phyloP scores from a whole-genome alignment of 1,284 basidiomycete species.

The Malassezia dermatis region DNA sequence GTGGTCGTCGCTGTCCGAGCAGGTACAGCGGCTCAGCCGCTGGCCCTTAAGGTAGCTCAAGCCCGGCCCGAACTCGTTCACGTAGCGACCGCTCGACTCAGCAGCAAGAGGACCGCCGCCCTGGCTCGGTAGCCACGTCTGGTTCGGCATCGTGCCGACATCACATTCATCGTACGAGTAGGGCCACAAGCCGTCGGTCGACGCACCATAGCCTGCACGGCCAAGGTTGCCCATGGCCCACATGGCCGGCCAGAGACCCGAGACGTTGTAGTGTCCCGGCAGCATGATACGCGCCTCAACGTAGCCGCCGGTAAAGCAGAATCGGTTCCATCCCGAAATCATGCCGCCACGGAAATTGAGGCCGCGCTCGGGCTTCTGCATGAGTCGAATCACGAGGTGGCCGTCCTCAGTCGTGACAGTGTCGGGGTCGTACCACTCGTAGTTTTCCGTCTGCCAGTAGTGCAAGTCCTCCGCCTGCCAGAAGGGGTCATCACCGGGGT shows the following conservation, averaged over 20 bases:
- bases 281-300: slow-evolving; percentile 41
- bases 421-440: slow-evolving; percentile 41
- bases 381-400: slow-evolving; percentile 26
- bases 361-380: slow-evolving; percentile 47
- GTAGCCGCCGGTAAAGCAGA: slow-evolving; percentile 46
- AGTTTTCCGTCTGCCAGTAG: slow-evolving; percentile 33
- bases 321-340: slow-evolving; percentile 44
- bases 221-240: slow-evolving; percentile 54
- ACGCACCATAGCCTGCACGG: slow-evolving; percentile 67
- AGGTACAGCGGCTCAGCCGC: slow-evolving; percentile 38
- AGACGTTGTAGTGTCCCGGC: slow-evolving; percentile 25
- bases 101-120: slow-evolving; percentile 38
- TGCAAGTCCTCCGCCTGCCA: slow-evolving; percentile 40
- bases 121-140: slow-evolving; percentile 26
- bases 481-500: slow-evolving; percentile 48
- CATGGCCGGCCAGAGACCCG: slow-evolving; percentile 37
- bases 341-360: slow-evolving; percentile 39
- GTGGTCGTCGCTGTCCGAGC: slow-evolving; percentile 30
- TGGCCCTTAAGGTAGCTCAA: slow-evolving; percentile 40
- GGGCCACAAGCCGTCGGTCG: slow-evolving; percentile 52
- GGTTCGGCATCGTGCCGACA: slow-evolving; percentile 39
- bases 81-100: slow-evolving; percentile 31
- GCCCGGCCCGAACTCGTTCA: slow-evolving; percentile 28
- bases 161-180: slow-evolving; percentile 50
- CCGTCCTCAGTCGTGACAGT: slow-evolving; percentile 33